phyloP scores from a whole-genome alignment of 75 land plant genomes.

The Sequoia sempervirens region DNA sequence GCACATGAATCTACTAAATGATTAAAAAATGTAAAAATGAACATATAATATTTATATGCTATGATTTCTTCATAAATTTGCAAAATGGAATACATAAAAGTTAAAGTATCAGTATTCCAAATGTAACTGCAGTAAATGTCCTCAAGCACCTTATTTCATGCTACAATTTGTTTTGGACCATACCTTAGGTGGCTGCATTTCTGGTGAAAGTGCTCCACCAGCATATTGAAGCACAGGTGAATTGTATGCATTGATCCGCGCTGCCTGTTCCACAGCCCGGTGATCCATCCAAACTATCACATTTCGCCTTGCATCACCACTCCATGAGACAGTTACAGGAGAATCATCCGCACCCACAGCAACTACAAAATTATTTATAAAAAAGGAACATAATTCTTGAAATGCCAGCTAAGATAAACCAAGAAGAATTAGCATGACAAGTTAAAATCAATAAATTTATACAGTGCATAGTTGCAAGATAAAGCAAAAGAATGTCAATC shows the following conservation, averaged over 20 bases:
- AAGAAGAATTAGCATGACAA: not conserved
- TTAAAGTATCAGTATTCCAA: not conserved
- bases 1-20: not conserved
- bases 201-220: constrained; percentile 93
- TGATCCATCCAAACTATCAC: constrained; percentile 99
- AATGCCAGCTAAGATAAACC: constrained; percentile 3
- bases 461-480: not conserved
- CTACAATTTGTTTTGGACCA: not conserved
- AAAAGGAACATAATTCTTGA: constrained; percentile 1
- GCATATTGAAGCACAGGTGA: constrained; percentile 88
- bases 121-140: not conserved
- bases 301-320: constrained; percentile 93
- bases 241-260: constrained; percentile 71
- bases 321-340: constrained; percentile 88
- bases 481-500: constrained; percentile 2
- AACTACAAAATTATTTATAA: constrained; percentile 50
- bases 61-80: not conserved
- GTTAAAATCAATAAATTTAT: not conserved
- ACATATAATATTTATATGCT: not conserved
- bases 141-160: not conserved
- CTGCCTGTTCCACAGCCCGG: constrained; percentile 88
- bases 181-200: constrained; percentile 98
- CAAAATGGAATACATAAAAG: not conserved
- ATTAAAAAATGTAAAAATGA: not conserved
- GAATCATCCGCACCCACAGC: constrained; percentile 90